phyloP scores from a whole-genome alignment of 2,329 filamentous ascomycete genomes.

The Verticillium nonalfalfae region DNA sequence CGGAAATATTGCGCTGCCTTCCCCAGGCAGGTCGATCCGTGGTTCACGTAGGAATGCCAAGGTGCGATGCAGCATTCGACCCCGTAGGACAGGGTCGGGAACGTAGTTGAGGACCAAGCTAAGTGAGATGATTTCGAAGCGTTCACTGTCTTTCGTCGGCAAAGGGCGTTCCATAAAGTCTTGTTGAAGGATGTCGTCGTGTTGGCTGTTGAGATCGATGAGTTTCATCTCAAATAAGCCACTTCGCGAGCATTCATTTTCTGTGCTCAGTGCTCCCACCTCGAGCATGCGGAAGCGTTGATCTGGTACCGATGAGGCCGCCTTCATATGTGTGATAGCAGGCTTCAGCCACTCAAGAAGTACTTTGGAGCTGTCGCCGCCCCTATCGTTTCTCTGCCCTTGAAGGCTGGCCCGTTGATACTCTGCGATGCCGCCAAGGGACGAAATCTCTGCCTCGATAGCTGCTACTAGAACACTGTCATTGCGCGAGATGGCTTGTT shows the following conservation, averaged over 20 bases:
- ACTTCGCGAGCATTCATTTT: conserved; percentile 76
- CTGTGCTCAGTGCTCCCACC: conserved; percentile 77
- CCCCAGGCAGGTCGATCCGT: conserved; percentile 9
- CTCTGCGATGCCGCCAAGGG: conserved; percentile 52
- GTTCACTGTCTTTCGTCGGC: conserved; percentile 53
- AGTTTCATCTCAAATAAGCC: conserved; percentile 66
- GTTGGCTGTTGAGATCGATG: conserved; percentile 88
- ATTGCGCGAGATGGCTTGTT: conserved; percentile 42
- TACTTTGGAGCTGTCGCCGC: conserved; percentile 60
- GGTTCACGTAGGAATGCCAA: conserved; percentile 57
- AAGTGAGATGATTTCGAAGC: conserved; percentile 85
- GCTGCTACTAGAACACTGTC: conserved; percentile 44
- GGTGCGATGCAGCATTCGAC: conserved; percentile 78
- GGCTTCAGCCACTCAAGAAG: conserved; percentile 57
- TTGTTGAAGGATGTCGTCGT: conserved; percentile 73
- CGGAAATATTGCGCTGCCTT: conserved; percentile 41
- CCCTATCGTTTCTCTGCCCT: conserved; percentile 58
- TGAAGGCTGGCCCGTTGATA: conserved; percentile 66
- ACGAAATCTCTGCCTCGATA: conserved; percentile 46
- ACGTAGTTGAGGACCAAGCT: conserved; percentile 95
- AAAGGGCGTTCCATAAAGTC: conserved; percentile 89
- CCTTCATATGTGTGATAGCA: conserved; percentile 17
- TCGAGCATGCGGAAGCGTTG: conserved; percentile 64
- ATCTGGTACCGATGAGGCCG: conserved; percentile 2
- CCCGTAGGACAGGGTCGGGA: conserved; percentile 65